Base-by-base conservation (phyloP, 345 rosid genomes). In the Carallia brachiata region DNA sequence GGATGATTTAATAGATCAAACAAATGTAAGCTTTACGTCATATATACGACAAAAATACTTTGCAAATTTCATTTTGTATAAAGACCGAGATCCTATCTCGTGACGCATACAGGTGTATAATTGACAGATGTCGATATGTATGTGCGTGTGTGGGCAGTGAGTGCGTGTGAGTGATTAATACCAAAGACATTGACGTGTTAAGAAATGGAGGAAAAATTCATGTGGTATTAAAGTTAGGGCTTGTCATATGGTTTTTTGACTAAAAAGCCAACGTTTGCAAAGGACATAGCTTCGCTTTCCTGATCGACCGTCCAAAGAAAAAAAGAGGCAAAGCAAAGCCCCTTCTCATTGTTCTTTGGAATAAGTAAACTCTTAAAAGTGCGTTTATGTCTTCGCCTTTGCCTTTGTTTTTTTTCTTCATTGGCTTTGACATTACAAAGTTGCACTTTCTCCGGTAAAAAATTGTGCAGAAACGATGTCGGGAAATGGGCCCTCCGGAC, bases 221-320 rank as follows among this genome's bases (percentile, higher is more conserved):
- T 44, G 50, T 12, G 50, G 50, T 12, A 31, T 64, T 61, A 30
- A 72, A 36, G 34, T 6, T 44, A 13, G n/a, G 61, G 67, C 63
- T 17, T 40, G 52, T 19, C n/a, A 18, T 6, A 19, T 7, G 6
- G 6, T 1, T 9, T 3, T 55, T 74, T 80, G 84, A 78, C 79
- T 54, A 63, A 6, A 23, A 6, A 74, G 63, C 81, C 82, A 79
- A 61, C 84, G 57, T 63, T 8, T 19, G 30, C 13, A 1, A 13
- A 61, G 65, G 52, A 63, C 37, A 27, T 28, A 64, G 57, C 72
- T 53, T 67, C 67, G 53, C 70, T 69, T 57, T 77, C 67, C 36
- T n/a, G 47, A 68, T 78, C 79, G 75, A 75, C 89, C 89, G 89
- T 31, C 89, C 89, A 83, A 79, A 81, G 89, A 83, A 79, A 78